These are phyloP conservation scores for Pythium insidiosum DNA, from an alignment of 352 stramenopile species.

Conservation along the genomic window DNA sequence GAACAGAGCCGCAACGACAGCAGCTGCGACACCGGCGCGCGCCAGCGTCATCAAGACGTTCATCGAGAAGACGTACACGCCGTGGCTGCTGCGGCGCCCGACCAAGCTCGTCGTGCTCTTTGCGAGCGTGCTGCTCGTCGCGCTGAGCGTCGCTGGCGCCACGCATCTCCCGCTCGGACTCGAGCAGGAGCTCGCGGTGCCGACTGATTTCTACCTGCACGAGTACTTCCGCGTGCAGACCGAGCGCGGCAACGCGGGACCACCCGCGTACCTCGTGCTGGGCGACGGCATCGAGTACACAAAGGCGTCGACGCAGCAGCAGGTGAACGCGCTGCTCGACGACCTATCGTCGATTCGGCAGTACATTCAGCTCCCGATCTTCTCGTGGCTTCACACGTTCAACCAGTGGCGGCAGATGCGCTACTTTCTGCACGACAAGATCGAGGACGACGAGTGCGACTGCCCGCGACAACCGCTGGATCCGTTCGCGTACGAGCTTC, in stretches of 20 bases:
- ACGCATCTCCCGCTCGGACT: slow-evolving; percentile 73
- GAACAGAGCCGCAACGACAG: slow-evolving; percentile 8
- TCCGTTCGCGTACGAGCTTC: slow-evolving; percentile 69
- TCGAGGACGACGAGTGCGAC: slow-evolving; percentile 43
- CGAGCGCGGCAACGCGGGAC: slow-evolving; percentile 73
- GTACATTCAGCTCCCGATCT: slow-evolving; percentile 81
- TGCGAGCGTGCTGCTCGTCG: slow-evolving; percentile 17
- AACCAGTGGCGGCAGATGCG: slow-evolving; percentile 85
- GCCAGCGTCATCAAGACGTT: slow-evolving; percentile 44
- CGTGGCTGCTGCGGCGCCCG: slow-evolving; percentile 44
- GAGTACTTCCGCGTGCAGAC: slow-evolving; percentile 87
- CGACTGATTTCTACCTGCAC: slow-evolving; percentile 84
- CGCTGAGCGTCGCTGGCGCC: slow-evolving; percentile 47
- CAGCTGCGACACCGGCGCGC: slow-evolving; percentile 6
- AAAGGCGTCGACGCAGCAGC: slow-evolving; percentile 33
- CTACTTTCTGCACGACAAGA: slow-evolving; percentile 72
- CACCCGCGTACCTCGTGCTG: slow-evolving; percentile 80
- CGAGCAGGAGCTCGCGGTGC: slow-evolving; percentile 83
- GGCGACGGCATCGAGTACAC: slow-evolving; percentile 62
- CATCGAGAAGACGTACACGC: slow-evolving; percentile 56
- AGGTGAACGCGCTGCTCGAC: slow-evolving; percentile 64
- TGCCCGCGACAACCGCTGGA: slow-evolving; percentile 70
- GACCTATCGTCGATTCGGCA: slow-evolving; percentile 57
- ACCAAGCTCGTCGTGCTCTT: slow-evolving; percentile 59
- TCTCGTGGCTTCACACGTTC: slow-evolving; percentile 84